Conservation (phyloP, 2,329 filamentous ascomycete genomes). For the Salinomyces thailandicus region DNA sequence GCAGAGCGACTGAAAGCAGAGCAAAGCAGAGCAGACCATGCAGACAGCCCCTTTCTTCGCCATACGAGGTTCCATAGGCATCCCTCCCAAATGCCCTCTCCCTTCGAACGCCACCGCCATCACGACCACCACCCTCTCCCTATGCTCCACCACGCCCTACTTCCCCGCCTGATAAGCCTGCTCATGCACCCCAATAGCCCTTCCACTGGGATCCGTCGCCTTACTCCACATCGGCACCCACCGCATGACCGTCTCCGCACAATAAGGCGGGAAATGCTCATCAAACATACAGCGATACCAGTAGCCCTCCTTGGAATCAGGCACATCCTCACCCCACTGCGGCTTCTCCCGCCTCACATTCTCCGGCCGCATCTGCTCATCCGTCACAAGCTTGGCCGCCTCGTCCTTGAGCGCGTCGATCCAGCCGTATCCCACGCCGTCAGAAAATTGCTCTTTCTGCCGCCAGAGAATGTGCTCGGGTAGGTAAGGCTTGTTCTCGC, state of each 20-base stretch:
- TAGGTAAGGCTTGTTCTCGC: conserved; percentile 65
- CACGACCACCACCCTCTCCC: not conserved
- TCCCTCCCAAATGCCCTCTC: too few species aligned
- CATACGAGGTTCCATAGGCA: too few species aligned
- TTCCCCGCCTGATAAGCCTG: conserved; percentile 22
- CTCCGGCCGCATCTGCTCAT: conserved; percentile 68
- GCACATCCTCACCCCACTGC: conserved; percentile 87
- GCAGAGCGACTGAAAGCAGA: too few species aligned
- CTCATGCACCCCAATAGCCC: conserved; percentile 34
- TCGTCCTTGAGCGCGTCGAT: conserved; percentile 95
- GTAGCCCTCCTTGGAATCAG: conserved; percentile 96
- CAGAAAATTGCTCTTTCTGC: conserved; percentile 98
- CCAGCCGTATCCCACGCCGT: conserved; percentile 98
- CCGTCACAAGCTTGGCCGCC: conserved; percentile 77
- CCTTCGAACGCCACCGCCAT: not conserved
- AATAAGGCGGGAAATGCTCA: conserved; percentile 89
- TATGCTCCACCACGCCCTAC: not conserved
- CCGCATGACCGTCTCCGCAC: conserved; percentile 84
- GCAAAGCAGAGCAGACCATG: too few species aligned
- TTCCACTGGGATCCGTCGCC: conserved; percentile 88
- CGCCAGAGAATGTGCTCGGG: conserved; percentile 93
- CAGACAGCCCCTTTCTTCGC: too few species aligned
- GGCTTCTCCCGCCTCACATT: conserved; percentile 75
- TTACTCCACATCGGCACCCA: conserved; percentile 98
- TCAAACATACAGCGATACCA: conserved; percentile 99